These are phyloP conservation scores for Arthroderma uncinatum DNA, from an alignment of 2,329 filamentous ascomycete genomes.

Conservation along the genomic window DNA sequence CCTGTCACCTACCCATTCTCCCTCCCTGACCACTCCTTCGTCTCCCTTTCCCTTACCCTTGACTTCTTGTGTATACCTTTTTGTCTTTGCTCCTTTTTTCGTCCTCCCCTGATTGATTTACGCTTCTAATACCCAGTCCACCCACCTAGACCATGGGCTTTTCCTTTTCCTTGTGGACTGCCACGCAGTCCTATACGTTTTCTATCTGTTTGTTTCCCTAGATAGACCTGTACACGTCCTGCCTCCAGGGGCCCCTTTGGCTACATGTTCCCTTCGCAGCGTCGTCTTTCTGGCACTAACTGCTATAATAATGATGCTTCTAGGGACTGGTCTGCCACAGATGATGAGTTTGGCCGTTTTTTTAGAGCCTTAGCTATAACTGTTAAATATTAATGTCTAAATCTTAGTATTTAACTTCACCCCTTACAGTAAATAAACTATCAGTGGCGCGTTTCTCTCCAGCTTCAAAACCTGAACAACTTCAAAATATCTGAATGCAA, in stretches of 20 bases:
- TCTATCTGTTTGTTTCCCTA: not conserved
- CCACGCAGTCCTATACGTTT: not conserved
- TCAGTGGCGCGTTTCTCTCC: not conserved
- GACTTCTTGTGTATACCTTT: not conserved
- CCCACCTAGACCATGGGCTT: not conserved
- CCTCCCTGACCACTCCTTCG: not conserved
- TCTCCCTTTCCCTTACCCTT: not conserved
- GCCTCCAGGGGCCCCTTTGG: not conserved
- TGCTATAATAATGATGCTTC: not conserved
- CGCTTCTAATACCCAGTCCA: not conserved
- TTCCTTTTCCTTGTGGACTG: not conserved
- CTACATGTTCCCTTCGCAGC: not conserved
- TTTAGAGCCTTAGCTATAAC: not conserved
- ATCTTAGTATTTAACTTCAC: not conserved
- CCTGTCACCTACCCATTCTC: not conserved
- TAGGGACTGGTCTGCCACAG: not conserved
- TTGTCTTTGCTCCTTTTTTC: not conserved
- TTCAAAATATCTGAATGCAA: not conserved
- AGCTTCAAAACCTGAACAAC: not conserved
- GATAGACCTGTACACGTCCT: not conserved
- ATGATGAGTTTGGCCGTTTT: not conserved
- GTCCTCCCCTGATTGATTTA: not conserved
- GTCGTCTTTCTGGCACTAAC: not conserved
- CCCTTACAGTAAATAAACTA: not conserved
- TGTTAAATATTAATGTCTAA: constrained; percentile 1